phyloP scores from a whole-genome alignment of 768 basidiomycete genomes.

The Fistulinella prunicolor region DNA sequence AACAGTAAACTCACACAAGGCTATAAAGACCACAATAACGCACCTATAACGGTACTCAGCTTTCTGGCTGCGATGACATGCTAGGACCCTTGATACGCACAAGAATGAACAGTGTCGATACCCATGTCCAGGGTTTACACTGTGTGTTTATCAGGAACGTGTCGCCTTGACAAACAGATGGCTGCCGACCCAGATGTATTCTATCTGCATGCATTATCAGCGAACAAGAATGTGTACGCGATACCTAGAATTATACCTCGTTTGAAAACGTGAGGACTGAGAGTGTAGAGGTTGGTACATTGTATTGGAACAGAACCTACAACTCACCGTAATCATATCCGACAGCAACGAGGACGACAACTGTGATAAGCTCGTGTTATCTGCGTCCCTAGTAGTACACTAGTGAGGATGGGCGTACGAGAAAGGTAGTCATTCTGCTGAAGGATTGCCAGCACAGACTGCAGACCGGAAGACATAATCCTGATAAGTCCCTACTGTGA shows the following conservation, averaged over 20 bases:
- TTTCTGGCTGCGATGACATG: neutral
- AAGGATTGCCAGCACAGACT: too few species aligned
- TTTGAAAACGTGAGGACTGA: neutral
- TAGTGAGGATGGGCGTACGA: too few species aligned
- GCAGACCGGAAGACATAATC: too few species aligned
- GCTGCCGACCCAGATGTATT: neutral
- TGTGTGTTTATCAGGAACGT: neutral
- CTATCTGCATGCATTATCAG: neutral
- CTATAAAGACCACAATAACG: slow-evolving; percentile 7
- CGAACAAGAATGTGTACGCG: neutral
- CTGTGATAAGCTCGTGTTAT: neutral
- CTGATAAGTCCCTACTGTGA: too few species aligned
- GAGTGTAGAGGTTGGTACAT: neutral
- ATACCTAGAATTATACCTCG: neutral
- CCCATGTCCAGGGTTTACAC: slow-evolving; percentile 8
- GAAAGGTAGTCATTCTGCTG: too few species aligned
- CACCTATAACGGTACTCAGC: slow-evolving; percentile 1
- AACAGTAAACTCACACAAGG: neutral
- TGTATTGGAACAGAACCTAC: neutral
- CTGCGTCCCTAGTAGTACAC: too few species aligned
- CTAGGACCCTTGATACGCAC: neutral
- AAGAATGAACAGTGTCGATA: slow-evolving; percentile 7
- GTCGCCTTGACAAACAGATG: neutral
- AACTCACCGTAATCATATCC: too few species aligned
- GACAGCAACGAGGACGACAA: neutral